A percentile compares a stretch with the other conserved stretches of the same genome.
Evolutionary conservation across 1,284 basidiomycete genomes (phyloP).

Genomic region (Ceratobasidium theobromae): DNA sequence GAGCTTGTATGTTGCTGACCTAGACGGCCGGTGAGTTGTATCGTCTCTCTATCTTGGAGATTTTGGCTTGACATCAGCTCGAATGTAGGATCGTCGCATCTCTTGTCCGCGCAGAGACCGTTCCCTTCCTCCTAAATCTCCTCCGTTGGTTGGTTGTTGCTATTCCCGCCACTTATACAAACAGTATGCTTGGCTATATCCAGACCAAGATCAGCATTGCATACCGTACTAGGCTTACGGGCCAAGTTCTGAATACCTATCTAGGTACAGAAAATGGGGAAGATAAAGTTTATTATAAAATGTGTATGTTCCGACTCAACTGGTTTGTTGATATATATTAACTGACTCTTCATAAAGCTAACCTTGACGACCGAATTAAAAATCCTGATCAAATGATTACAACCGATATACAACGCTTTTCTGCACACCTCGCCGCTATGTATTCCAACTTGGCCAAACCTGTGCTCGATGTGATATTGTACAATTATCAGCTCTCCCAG

Average conservation of each 20-base stretch:
- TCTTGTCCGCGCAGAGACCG: conserved; percentile 84
- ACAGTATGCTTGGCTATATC: conserved; percentile 92
- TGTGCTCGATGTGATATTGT: conserved; percentile 87
- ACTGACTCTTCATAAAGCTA: conserved; percentile 54
- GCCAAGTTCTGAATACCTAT: conserved; percentile 81
- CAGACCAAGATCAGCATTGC: conserved; percentile 93
- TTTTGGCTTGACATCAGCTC: background rate
- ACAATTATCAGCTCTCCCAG: conserved; percentile 93
- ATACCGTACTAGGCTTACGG: conserved; percentile 86
- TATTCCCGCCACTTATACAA: conserved; percentile 95
- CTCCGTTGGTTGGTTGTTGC: conserved; percentile 89
- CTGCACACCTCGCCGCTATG: conserved; percentile 87
- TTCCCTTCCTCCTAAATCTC: conserved; percentile 83
- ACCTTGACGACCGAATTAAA: conserved; percentile 92
- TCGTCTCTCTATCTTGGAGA: background rate
- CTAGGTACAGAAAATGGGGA: conserved; percentile 71
- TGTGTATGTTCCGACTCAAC: conserved; percentile 56
- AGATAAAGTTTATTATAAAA: conserved; percentile 85
- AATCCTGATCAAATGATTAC: conserved; percentile 98
- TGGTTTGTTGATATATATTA: conserved; percentile 7
- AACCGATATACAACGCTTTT: conserved; percentile 94
- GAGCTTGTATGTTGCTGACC: conserved; percentile 91
- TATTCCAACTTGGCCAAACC: conserved; percentile 95
- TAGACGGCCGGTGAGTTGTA: conserved; percentile 80
- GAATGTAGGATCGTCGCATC: conserved; percentile 83